Evolutionary conservation across 2,329 filamentous ascomycete genomes (phyloP).

Genomic region (Aspergillus versicolor): DNA sequence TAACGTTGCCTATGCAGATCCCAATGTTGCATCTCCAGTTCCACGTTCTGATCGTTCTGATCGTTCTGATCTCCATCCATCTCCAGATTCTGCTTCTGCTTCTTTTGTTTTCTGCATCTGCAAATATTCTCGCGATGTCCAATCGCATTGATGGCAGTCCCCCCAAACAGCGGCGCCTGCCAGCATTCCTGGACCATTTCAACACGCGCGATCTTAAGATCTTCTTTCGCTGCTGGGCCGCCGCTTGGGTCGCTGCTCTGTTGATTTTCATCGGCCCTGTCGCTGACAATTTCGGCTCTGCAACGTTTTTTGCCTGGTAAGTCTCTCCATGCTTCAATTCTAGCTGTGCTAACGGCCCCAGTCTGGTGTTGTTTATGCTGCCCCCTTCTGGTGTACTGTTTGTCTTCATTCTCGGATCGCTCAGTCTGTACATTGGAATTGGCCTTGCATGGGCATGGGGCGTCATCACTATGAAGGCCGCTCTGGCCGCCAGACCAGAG

Average conservation of each 20-base stretch:
- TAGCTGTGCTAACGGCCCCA: conserved; percentile 3
- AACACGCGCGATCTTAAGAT: conserved; percentile 49
- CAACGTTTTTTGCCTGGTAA: conserved; percentile 45
- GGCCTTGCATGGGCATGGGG: conserved; percentile 53
- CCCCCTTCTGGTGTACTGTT: conserved; percentile 49
- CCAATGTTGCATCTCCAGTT: too few species aligned
- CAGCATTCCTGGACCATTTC: conserved; percentile 44
- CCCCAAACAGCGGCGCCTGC: conserved; percentile 18
- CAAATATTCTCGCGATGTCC: too few species aligned
- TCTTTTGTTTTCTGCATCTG: too few species aligned
- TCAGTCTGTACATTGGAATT: conserved; percentile 49
- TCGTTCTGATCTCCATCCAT: too few species aligned
- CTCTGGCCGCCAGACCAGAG: conserved; percentile 43
- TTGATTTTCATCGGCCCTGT: conserved; percentile 50
- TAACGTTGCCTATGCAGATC: too few species aligned
- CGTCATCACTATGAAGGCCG: conserved; percentile 50
- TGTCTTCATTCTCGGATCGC: conserved; percentile 44
- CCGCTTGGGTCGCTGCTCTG: conserved; percentile 47
- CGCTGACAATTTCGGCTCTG: conserved; percentile 42
- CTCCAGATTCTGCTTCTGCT: too few species aligned
- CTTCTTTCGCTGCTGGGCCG: conserved; percentile 48
- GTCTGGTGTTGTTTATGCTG: conserved; percentile 45
- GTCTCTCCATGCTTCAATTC: accelerated
- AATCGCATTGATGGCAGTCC: too few species aligned
- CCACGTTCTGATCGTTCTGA: too few species aligned